Conservation (phyloP, 192 early-diverging fungal genomes). For the Coemansia guatemalensis region DNA sequence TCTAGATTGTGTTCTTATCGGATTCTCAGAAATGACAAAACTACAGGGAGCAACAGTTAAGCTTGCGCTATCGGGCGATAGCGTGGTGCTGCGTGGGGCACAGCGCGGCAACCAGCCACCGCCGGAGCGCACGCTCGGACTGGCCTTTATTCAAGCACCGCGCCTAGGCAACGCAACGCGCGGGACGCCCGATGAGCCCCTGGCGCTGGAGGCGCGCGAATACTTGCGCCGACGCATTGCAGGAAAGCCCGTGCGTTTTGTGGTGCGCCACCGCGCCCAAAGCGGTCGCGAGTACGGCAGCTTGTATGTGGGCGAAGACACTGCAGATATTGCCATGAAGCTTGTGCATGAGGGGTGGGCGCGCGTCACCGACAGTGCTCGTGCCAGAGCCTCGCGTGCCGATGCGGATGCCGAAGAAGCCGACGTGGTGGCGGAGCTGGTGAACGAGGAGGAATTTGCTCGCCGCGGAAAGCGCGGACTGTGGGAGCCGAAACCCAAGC, state of each 20-base stretch:
- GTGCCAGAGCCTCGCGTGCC: slow-evolving; percentile 35
- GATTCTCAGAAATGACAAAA: slow-evolving; percentile 7
- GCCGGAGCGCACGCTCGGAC: slow-evolving; percentile 78
- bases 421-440: slow-evolving; percentile 47
- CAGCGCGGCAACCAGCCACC: slow-evolving; percentile 78
- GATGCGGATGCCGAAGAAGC: slow-evolving; percentile 39
- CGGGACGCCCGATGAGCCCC: slow-evolving; percentile 82
- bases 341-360: slow-evolving; percentile 84
- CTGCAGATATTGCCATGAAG: slow-evolving; percentile 69
- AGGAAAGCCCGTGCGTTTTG: slow-evolving; percentile 86
- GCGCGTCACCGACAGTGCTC: slow-evolving; percentile 67
- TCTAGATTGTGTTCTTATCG: not conserved
- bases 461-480: slow-evolving; percentile 69
- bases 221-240: slow-evolving; percentile 82
- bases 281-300: slow-evolving; percentile 66
- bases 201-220: slow-evolving; percentile 87
- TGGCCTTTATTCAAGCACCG: slow-evolving; percentile 81
- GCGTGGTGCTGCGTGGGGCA: slow-evolving; percentile 82
- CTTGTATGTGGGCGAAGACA: slow-evolving; percentile 49
- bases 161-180: slow-evolving; percentile 74
- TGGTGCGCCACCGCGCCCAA: slow-evolving; percentile 56
- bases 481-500: slow-evolving; percentile 63
- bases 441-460: slow-evolving; percentile 72
- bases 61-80: slow-evolving; percentile 89
- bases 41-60: slow-evolving; percentile 76